A percentile compares a stretch with the other conserved stretches of the same genome.
phyloP scores from a whole-genome alignment of 768 basidiomycete species.

The Pleurotus eryngii region DNA sequence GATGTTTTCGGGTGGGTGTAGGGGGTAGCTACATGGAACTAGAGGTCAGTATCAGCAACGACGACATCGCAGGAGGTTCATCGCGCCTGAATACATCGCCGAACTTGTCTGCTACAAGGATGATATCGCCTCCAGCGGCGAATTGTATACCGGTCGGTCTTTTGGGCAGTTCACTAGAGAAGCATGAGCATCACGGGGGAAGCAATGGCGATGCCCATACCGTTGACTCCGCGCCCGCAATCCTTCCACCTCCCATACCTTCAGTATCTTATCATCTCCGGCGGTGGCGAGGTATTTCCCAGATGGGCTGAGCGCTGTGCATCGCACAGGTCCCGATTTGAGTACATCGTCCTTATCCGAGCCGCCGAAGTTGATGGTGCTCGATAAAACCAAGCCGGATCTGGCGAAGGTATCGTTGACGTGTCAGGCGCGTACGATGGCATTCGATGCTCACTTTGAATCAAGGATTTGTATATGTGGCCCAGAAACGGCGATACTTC shows the following conservation, averaged over 20 bases:
- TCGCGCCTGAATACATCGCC: conserved; percentile 85
- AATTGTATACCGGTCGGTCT: conserved; percentile 71
- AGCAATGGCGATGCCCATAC: conserved; percentile 31
- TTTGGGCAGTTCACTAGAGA: conserved; percentile 74
- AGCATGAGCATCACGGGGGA: conserved; percentile 1
- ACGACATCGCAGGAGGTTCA: neutral
- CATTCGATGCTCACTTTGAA: conserved; percentile 38
- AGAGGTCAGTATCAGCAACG: neutral
- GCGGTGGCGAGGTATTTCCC: conserved; percentile 54
- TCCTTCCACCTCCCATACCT: conserved; percentile 64
- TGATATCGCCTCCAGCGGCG: conserved; percentile 54
- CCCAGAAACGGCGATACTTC: conserved; percentile 49
- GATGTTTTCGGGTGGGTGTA: conserved; percentile 37
- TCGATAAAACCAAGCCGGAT: conserved; percentile 47
- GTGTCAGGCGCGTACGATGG: neutral
- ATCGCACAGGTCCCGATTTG: conserved; percentile 57
- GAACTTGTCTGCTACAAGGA: conserved; percentile 91
- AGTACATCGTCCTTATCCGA: conserved; percentile 28
- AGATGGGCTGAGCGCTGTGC: conserved; percentile 46
- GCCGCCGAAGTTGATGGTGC: conserved; percentile 33
- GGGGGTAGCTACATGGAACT: conserved; percentile 49
- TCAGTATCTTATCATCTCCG: conserved; percentile 80
- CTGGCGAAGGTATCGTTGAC: conserved; percentile 25
- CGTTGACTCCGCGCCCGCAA: conserved; percentile 59
- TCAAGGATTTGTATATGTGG: conserved; percentile 62